Evolutionary conservation across 805 yeast species (phyloP).

Genomic region (Cyberlindnera suaveolens): DNA sequence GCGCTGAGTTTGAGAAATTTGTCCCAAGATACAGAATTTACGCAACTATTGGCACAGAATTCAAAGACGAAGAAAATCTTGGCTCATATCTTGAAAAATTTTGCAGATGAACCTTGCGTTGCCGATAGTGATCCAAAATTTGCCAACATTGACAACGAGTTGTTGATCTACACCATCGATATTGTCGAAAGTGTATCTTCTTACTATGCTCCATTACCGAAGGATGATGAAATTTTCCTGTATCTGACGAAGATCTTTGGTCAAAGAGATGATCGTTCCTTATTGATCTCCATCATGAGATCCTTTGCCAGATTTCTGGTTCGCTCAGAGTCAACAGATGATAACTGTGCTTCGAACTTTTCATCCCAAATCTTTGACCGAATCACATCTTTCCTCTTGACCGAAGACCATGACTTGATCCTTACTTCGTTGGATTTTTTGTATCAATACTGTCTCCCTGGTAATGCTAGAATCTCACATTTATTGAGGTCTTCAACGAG

Average conservation of each 20-base stretch:
- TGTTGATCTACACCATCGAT: constrained; percentile 64
- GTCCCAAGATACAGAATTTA: constrained; percentile 77
- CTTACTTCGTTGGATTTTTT: constrained; percentile 74
- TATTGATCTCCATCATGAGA: constrained; percentile 64
- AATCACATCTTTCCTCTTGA: constrained; percentile 51
- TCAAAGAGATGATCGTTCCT: constrained; percentile 57
- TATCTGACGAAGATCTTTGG: constrained; percentile 46
- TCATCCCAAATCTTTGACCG: constrained; percentile 41
- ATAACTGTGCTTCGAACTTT: constrained; percentile 45
- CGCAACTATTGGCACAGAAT: constrained; percentile 63
- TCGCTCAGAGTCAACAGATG: constrained; percentile 41
- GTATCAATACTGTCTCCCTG: constrained; percentile 70
- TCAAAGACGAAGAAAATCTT: constrained; percentile 41
- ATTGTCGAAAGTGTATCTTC: constrained; percentile 80
- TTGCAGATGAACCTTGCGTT: constrained; percentile 21
- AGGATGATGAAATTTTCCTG: constrained; percentile 62
- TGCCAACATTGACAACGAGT: constrained; percentile 39
- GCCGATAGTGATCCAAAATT: constrained; percentile 16
- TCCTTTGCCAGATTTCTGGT: constrained; percentile 76
- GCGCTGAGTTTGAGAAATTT: constrained; percentile 67
- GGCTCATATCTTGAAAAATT: constrained; percentile 32
- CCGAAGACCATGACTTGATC: constrained; percentile 64
- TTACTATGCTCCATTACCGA: constrained; percentile 67
- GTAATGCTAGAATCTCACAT: constrained; percentile 47
- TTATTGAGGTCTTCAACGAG: constrained; percentile 43